A percentile compares a stretch with the other conserved stretches of the same genome.
Conservation (phyloP, 2,329 filamentous ascomycete genomes). For the Trichoderma gracile region DNA sequence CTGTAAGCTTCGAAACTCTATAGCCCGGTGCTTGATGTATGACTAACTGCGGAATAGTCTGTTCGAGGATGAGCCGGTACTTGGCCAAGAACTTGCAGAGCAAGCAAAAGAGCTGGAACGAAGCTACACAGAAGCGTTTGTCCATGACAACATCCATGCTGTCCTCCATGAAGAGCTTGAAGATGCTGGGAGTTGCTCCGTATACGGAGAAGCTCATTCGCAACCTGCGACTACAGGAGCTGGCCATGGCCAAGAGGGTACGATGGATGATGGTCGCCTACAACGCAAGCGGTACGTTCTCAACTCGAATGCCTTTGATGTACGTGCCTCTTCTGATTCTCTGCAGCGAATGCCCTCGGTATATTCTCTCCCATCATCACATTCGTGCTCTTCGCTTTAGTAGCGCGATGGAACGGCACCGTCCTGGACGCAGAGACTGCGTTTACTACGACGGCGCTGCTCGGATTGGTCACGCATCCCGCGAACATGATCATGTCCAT, state of each 20-base stretch:
- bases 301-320: no score
- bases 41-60: background rate
- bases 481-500: conserved; percentile 31
- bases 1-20: background rate
- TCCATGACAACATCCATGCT: background rate
- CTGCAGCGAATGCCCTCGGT: no score
- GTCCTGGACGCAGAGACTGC: background rate
- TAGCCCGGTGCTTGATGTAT: no score
- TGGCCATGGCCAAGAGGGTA: background rate
- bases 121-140: background rate
- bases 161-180: background rate
- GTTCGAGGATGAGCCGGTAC: no score
- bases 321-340: no score
- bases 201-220: background rate
- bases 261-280: background rate
- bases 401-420: no score
- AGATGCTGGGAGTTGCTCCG: background rate
- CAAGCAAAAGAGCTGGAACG: background rate
- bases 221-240: background rate
- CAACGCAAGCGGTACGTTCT: no score
- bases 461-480: conserved; percentile 26
- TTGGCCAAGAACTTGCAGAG: no score
- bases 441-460: conserved; percentile 12
- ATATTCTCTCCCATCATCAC: no score
- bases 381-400: no score